Evolutionary conservation across 108 stramenopile genomes (phyloP).

Genomic region (Fragilaria radians): DNA sequence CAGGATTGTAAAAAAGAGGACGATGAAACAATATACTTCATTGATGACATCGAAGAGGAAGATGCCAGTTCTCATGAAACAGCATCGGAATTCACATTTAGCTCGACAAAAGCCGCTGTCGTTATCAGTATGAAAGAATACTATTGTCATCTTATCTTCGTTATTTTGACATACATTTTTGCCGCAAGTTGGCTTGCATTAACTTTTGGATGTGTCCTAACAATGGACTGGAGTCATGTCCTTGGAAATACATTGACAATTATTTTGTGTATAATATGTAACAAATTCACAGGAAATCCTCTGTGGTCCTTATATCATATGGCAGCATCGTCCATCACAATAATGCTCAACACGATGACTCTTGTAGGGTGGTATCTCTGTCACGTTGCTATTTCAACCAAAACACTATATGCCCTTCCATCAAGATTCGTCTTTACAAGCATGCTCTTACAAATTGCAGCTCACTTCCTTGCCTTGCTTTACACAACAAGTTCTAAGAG

Average conservation of each 20-base stretch:
- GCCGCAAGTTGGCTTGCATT: neutral
- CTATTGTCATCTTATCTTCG: neutral
- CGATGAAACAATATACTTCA: neutral
- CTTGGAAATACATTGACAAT: neutral
- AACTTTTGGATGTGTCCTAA: neutral
- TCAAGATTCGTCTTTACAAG: neutral
- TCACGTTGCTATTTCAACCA: neutral
- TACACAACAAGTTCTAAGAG: neutral
- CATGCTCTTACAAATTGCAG: neutral
- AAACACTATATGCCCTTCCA: neutral
- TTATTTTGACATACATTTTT: neutral
- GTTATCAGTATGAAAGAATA: neutral
- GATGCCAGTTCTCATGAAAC: neutral
- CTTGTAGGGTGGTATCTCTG: neutral
- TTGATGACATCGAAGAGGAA: neutral
- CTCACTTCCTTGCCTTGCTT: neutral
- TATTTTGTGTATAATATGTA: neutral
- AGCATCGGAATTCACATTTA: neutral
- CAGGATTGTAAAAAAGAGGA: neutral
- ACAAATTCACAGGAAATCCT: neutral
- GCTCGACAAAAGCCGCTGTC: neutral
- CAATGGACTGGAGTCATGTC: neutral
- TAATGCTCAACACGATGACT: slow-evolving; percentile 5
- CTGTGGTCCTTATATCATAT: slow-evolving; percentile 9
- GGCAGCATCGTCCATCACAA: neutral